Evolutionary conservation across 495 filamentous ascomycete genomes (phyloP), one percentile per base, ranked within the genome.

Genomic region (Clohesyomyces aquaticus): DNA sequence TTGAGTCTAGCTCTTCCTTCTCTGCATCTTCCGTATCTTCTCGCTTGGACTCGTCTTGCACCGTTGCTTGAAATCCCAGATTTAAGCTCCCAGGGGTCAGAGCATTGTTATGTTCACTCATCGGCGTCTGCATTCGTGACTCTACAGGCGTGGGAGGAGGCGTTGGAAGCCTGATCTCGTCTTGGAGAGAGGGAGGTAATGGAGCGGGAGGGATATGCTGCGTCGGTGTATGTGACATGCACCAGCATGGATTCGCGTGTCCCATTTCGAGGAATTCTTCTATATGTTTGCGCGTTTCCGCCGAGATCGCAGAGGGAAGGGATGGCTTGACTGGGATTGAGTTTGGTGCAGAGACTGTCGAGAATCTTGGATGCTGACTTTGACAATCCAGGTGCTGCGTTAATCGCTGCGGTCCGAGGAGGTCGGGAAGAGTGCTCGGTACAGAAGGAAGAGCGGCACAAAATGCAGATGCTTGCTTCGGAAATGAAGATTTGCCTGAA

Each of bases 191-290:
- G 32, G 32, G 6, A 38, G 32, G 32, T 38, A 6, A 6, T 38
- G 32, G 14, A 6, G 32, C 32, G 6, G 32, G 32, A 38, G 6
- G 32, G 32, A 38, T 38, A 38, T 38, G 32, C 32, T 38, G 32
- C 32, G 14, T 38, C 32, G 6, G 6, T 38, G 32, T 6, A 14
- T 61, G 49, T 9, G 16, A 25, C 19, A 10, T 49, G 48, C 71
- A 73, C 68, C 68, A 71, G 65, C 71, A 73, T 12, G 45, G 29
- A 45, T 54, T 62, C 12, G 58, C 63, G 47, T 72, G 70, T 18
- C 70, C 70, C 55, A 70, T 56, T 48, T 57, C 60, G 12, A 72
- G 58, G 61, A 70, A 72, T 16, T 67, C 63, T n/a, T 56, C 51
- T 22, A 68, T 26, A 25, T 67, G 32, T 28, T 55, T 11, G 27